Base-by-base conservation (phyloP, 257 asterid genomes). In the Buddleja alternifolia region DNA sequence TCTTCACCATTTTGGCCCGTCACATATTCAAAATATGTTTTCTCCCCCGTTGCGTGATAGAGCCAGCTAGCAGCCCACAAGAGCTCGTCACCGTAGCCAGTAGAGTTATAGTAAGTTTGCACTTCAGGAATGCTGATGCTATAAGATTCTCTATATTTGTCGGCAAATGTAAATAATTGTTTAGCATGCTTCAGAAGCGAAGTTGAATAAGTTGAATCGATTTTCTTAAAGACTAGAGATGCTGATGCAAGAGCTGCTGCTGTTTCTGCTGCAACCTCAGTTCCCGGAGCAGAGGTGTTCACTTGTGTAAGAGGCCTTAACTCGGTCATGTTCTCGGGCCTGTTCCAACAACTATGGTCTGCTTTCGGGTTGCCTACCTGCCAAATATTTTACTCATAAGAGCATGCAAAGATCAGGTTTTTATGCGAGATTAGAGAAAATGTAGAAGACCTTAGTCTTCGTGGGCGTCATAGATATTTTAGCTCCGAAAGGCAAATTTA, bases 21-120 rank as follows among this genome's bases (percentile, higher is more conserved):
- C 8, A 83, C 88, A 32, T 72, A 93, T 2, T 90, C 85, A 0
- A 78, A 62, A 65, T 89, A 93, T 8, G 80, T 16, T 15, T 69
- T 64, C 6, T 90, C 93, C 29, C 79, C 76, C 0, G 99, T 90
- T 11, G 99, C 97, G 52, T 93, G 97, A 40, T 87, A 90, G 17
- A 90, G 90, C 99, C 99, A 93, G 53, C 82, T 64, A 3, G 97
- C 99, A 0, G 99, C 99, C 99, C 99, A 93, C 81, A 93, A 24
- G 52, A 90, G 96, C 88, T 93, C 98, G 51, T 93, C 98, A 0
- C 97, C 97, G 7, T 82, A 93, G 34, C 95, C 96, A 0, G 95
- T 90, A 3, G 98, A 93, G 34, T 93, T 93, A 53, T 93, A 93
- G 76, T 53, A 93, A 0, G 75, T 81, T 48, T 52, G 75, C 1